phyloP scores from a whole-genome alignment of 192 early-diverging fungal species.

The Mortierella antarctica region DNA sequence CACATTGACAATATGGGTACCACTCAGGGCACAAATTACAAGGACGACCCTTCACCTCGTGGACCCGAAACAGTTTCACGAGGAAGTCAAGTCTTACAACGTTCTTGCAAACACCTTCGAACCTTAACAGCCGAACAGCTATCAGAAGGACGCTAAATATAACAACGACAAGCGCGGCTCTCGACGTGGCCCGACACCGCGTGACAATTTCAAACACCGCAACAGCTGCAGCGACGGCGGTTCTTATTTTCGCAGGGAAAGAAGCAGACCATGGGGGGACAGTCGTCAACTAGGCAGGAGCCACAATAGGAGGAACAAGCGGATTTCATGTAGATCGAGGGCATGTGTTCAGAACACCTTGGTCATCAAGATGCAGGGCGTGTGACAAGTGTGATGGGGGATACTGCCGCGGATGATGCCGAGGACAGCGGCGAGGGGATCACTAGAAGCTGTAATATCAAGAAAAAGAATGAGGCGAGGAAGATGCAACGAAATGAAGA shows the following conservation, averaged over 20 bases:
- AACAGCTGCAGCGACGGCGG: background rate
- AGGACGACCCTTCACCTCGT: slow-evolving; percentile 11
- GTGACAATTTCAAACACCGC: background rate
- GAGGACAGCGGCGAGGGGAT: too few relatives aligned
- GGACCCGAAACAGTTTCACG: slow-evolving; percentile 1
- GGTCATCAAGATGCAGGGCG: too few relatives aligned
- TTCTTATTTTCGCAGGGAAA: slow-evolving; percentile 18
- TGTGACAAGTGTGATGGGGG: too few relatives aligned
- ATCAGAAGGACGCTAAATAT: background rate
- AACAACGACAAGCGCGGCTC: background rate
- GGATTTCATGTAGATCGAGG: background rate
- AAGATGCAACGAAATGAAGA: too few relatives aligned
- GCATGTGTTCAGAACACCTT: too few relatives aligned
- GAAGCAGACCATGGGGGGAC: slow-evolving; percentile 7
- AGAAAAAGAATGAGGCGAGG: too few relatives aligned
- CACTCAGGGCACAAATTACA: background rate
- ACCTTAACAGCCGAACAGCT: background rate
- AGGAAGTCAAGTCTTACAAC: slow-evolving; percentile 5
- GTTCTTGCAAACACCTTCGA: background rate
- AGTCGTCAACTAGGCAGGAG: slow-evolving; percentile 5
- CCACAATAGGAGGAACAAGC: background rate
- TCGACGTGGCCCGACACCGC: too few relatives aligned
- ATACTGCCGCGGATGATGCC: too few relatives aligned
- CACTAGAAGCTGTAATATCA: too few relatives aligned
- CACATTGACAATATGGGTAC: slow-evolving; percentile 6